A percentile compares a stretch with the other conserved stretches of the same genome.
Conservation (phyloP, 805 yeast species). For the Lachancea sp. region DNA sequence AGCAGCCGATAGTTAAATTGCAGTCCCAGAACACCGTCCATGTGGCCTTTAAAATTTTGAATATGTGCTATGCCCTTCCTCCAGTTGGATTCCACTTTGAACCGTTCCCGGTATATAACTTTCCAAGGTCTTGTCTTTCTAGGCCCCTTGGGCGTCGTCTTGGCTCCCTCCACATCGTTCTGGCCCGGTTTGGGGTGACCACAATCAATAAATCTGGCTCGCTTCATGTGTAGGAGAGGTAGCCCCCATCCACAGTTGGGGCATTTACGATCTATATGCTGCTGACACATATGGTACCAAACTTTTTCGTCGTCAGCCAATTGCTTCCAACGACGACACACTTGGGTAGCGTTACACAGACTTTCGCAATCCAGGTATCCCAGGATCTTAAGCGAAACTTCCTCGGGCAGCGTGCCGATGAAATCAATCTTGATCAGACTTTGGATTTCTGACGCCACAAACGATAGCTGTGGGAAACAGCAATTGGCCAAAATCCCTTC, state of each 20-base stretch:
- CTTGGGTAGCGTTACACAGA: slow-evolving; percentile 91
- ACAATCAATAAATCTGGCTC: slow-evolving; percentile 39
- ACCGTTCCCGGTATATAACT: slow-evolving; percentile 85
- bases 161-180: not conserved
- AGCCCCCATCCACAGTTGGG: slow-evolving; percentile 99
- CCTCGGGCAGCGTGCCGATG: slow-evolving; percentile 77
- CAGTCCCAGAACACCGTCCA: slow-evolving; percentile 81
- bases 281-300: slow-evolving; percentile 98
- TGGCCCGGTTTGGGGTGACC: not conserved
- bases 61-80: slow-evolving; percentile 67
- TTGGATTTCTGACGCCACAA: slow-evolving; percentile 71
- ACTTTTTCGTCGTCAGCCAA: slow-evolving; percentile 95
- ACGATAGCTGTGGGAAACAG: slow-evolving; percentile 92
- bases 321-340: slow-evolving; percentile 76
- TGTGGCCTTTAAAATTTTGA: slow-evolving; percentile 69
- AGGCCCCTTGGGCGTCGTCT: not conserved
- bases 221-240: slow-evolving; percentile 85
- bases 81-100: slow-evolving; percentile 91
- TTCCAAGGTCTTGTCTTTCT: slow-evolving; percentile 80
- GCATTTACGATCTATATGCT: slow-evolving; percentile 94
- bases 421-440: slow-evolving; percentile 83
- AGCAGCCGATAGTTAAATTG: slow-evolving; percentile 75
- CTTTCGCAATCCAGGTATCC: slow-evolving; percentile 90
- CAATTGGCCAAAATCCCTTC: slow-evolving; percentile 84
- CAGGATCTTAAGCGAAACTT: slow-evolving; percentile 73